These are phyloP conservation scores for Hygrocybe punicea DNA, from an alignment of 768 basidiomycete genomes.

Conservation along the genomic window DNA sequence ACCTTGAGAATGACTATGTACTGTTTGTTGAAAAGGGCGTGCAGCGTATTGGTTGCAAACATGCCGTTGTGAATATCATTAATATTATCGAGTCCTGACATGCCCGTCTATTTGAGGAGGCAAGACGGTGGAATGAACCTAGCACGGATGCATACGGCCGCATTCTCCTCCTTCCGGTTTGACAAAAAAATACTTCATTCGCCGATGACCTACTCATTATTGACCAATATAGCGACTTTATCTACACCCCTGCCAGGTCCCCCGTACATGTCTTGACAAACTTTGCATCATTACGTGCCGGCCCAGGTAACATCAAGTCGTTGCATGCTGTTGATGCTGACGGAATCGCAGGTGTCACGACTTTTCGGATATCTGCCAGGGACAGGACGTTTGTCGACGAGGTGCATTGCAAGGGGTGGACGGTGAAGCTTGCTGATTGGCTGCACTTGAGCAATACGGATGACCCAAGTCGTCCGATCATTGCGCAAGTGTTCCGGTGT, in stretches of 20 bases:
- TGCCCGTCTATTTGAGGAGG: slow-evolving; percentile 77
- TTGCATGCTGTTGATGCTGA: too few relatives aligned
- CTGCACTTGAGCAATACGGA: slow-evolving; percentile 87
- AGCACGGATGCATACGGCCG: slow-evolving; percentile 71
- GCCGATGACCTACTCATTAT: slow-evolving; percentile 10
- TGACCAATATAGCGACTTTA: slow-evolving; percentile 63
- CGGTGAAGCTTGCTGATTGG: slow-evolving; percentile 76
- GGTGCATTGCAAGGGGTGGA: slow-evolving; percentile 77
- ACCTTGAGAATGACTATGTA: too few relatives aligned
- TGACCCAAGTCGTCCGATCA: slow-evolving; percentile 80
- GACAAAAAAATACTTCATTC: too few relatives aligned
- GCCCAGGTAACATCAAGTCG: slow-evolving; percentile 73
- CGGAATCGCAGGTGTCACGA: slow-evolving; percentile 54
- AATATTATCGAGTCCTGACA: too few relatives aligned
- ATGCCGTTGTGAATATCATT: too few relatives aligned
- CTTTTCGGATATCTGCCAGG: slow-evolving; percentile 53
- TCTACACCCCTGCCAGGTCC: slow-evolving; percentile 63
- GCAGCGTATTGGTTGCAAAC: too few relatives aligned
- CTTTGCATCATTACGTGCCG: slow-evolving; percentile 73
- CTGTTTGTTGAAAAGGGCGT: too few relatives aligned
- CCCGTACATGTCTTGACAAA: slow-evolving; percentile 55
- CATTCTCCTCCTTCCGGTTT: slow-evolving; percentile 76
- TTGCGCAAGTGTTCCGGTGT: slow-evolving; percentile 88
- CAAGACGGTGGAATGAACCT: slow-evolving; percentile 65
- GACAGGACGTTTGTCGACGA: slow-evolving; percentile 45